A percentile compares a stretch with the other conserved stretches of the same genome.
These are phyloP conservation scores for Apiotrichum sp. DNA, from an alignment of 1,284 basidiomycete genomes.

Conservation along the genomic window DNA sequence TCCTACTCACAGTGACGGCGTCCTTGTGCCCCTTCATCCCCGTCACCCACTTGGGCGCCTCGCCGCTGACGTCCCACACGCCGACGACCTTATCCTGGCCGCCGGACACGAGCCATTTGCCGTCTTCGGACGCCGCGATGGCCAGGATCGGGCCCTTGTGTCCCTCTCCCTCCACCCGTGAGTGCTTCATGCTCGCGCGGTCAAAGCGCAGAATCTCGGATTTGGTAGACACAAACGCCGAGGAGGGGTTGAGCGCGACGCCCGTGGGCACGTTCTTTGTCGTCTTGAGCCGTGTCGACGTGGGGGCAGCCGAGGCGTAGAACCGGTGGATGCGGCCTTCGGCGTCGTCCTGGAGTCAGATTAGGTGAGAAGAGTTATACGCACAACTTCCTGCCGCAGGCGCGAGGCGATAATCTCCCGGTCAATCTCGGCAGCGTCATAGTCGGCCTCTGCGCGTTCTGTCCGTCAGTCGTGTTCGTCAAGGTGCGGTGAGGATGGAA, in stretches of 20 bases:
- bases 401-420: conserved; percentile 82
- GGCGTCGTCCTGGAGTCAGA: conserved; percentile 36
- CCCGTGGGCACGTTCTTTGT: conserved; percentile 9
- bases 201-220: conserved; percentile 75
- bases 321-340: conserved; percentile 43
- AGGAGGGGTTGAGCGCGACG: conserved; percentile 8
- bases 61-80: conserved; percentile 68
- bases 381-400: conserved; percentile 75
- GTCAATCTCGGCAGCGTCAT: conserved; percentile 90
- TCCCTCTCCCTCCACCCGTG: conserved; percentile 47
- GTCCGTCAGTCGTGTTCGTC: background rate
- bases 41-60: conserved; percentile 63
- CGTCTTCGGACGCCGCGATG: conserved; percentile 79
- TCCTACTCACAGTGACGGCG: conserved; percentile 67
- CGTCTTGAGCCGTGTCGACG: conserved; percentile 6
- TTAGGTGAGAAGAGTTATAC: conserved; percentile 19
- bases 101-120: conserved; percentile 74
- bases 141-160: conserved; percentile 81
- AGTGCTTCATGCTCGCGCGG: conserved; percentile 23
- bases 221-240: conserved; percentile 62
- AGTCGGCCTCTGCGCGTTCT: conserved; percentile 60
- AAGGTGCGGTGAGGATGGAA: too few relatives aligned
- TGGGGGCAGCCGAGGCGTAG: conserved; percentile 45
- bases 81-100: conserved; percentile 75
- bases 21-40: conserved; percentile 80